These are phyloP conservation scores for Coprinopsis sp. DNA, from an alignment of 768 basidiomycete species.

Conservation along the genomic window DNA sequence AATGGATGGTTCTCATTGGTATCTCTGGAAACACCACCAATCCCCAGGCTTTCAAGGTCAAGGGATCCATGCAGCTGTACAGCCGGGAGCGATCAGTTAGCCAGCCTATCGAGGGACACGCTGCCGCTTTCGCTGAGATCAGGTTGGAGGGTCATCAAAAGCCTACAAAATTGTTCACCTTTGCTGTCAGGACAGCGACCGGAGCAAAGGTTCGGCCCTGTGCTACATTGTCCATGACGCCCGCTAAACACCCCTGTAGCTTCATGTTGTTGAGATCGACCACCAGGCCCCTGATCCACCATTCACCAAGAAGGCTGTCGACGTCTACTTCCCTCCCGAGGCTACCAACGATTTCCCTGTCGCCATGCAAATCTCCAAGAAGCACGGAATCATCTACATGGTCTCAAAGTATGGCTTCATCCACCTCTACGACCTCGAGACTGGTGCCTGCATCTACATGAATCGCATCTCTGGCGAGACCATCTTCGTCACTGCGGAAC, in stretches of 20 bases:
- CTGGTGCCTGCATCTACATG: slow-evolving; percentile 98
- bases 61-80: slow-evolving; percentile 97
- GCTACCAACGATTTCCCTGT: slow-evolving; percentile 99
- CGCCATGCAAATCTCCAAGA: slow-evolving; percentile 97
- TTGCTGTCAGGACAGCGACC: slow-evolving; percentile 92
- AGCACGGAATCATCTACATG: slow-evolving; percentile 94
- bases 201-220: slow-evolving; percentile 86
- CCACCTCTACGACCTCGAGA: slow-evolving; percentile 96
- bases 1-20: slow-evolving; percentile 96
- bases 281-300: slow-evolving; percentile 89
- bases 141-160: slow-evolving; percentile 86
- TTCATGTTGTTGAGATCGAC: slow-evolving; percentile 98
- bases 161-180: slow-evolving; percentile 88
- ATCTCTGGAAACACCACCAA: slow-evolving; percentile 91
- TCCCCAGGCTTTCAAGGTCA: slow-evolving; percentile 96
- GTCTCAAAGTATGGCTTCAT: slow-evolving; percentile 99
- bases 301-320: slow-evolving; percentile 96
- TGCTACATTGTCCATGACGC: background rate
- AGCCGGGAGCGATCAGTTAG: slow-evolving; percentile 89
- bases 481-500: slow-evolving; percentile 97
- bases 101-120: slow-evolving; percentile 98
- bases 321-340: slow-evolving; percentile 98
- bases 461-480: slow-evolving; percentile 99
- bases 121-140: slow-evolving; percentile 90
- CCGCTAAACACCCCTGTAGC: slow-evolving; percentile 40